A percentile compares a stretch with the other conserved stretches of the same genome.
These are phyloP conservation scores for Talaromyces marneffei DNA, from an alignment of 2,329 filamentous ascomycete genomes.

Conservation along the genomic window DNA sequence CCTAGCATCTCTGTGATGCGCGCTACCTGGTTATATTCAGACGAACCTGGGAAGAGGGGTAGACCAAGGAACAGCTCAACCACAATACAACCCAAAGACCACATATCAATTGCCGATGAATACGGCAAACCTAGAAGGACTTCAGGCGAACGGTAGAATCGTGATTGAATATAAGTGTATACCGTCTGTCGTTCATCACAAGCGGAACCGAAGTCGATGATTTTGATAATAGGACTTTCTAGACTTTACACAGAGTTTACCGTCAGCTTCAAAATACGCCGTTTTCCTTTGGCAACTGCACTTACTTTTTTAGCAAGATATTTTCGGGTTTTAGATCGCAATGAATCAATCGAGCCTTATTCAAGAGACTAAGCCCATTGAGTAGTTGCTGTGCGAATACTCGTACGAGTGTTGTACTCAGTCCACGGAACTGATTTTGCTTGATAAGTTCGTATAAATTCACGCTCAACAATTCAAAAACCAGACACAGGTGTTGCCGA, in stretches of 20 bases:
- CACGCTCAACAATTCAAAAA: slow-evolving; percentile 93
- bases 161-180: slow-evolving; percentile 97
- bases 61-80: slow-evolving; percentile 94
- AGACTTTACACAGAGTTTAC: slow-evolving; percentile 47
- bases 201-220: slow-evolving; percentile 97
- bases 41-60: slow-evolving; percentile 91
- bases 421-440: slow-evolving; percentile 95
- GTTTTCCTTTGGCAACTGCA: slow-evolving; percentile 11
- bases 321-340: slow-evolving; percentile 98
- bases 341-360: slow-evolving; percentile 94
- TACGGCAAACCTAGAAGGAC: slow-evolving; percentile 93
- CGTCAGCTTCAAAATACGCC: neutral
- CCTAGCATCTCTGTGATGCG: slow-evolving; percentile 98
- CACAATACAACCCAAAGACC: slow-evolving; percentile 96
- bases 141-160: slow-evolving; percentile 96
- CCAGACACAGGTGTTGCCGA: slow-evolving; percentile 89
- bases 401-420: slow-evolving; percentile 93
- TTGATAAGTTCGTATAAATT: slow-evolving; percentile 99
- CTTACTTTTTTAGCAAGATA: slow-evolving; percentile 86
- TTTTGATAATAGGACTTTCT: slow-evolving; percentile 98
- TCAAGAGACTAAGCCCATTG: slow-evolving; percentile 83
- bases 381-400: slow-evolving; percentile 96
- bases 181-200: slow-evolving; percentile 98
- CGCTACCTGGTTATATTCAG: slow-evolving; percentile 97
- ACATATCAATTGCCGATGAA: slow-evolving; percentile 99